These are phyloP conservation scores for Lentinula novae-zelandiae DNA, from an alignment of 1,284 basidiomycete species.

Conservation along the genomic window DNA sequence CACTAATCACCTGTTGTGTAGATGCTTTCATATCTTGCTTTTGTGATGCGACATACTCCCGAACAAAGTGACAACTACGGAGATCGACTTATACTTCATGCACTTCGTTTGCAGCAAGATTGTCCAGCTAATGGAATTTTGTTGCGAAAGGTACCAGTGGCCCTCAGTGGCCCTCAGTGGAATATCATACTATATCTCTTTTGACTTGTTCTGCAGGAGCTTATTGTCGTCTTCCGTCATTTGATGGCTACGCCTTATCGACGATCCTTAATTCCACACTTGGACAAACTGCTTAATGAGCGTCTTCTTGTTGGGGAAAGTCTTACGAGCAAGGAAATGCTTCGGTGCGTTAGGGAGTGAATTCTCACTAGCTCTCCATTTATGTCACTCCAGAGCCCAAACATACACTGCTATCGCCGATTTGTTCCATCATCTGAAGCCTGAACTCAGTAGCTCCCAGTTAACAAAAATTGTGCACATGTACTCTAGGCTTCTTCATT, in stretches of 20 bases:
- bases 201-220: conserved; percentile 54
- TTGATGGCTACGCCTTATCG: conserved; percentile 82
- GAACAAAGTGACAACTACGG: conserved; percentile 76
- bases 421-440: conserved; percentile 88
- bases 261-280: conserved; percentile 76
- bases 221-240: conserved; percentile 92
- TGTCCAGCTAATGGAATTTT: conserved; percentile 87
- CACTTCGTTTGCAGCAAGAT: conserved; percentile 89
- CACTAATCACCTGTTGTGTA: conserved; percentile 25
- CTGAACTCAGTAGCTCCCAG: conserved; percentile 79
- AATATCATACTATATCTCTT: background rate
- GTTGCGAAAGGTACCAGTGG: conserved; percentile 63
- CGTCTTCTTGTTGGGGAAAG: conserved; percentile 87
- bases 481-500: conserved; percentile 89
- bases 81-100: conserved; percentile 78
- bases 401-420: conserved; percentile 92
- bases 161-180: background rate
- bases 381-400: conserved; percentile 51
- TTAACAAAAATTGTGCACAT: conserved; percentile 80
- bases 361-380: conserved; percentile 5
- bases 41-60: conserved; percentile 71
- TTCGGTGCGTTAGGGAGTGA: conserved; percentile 48
- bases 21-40: conserved; percentile 93
- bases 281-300: conserved; percentile 92
- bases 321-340: conserved; percentile 77